Evolutionary conservation across 345 rosid genomes (phyloP), one percentile per base, ranked within the genome.

Genomic region (Geranium rotundifolium): DNA sequence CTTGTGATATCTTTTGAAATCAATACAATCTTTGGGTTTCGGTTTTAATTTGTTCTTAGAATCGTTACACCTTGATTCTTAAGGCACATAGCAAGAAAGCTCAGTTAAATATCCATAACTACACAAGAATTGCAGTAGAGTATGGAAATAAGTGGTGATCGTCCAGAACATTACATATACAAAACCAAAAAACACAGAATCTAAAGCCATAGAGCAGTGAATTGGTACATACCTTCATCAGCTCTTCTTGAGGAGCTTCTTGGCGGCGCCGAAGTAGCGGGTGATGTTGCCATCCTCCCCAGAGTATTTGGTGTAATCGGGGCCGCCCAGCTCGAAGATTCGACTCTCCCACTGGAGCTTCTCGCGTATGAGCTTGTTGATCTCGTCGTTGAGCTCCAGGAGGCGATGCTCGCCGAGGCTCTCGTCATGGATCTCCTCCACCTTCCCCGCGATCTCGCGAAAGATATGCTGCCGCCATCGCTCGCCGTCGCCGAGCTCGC

Each of bases 381-480:
- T 88, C 81, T 93, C 96, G 71, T 90, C 99, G 73, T 90, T 93
- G 7, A 93, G 82, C 75, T 90, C 95, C 1, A 90, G 84, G 57
- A 93, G 87, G 0, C 88, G 79, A 77, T 90, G 97, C 78, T 93
- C 96, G 13, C 92, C 97, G 3, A 90, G 84, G 39, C 97, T 96
- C 70, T 92, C 99, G 77, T 92, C 90, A 70, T 89, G 96, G 73
- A 90, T 90, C 79, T 92, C 99, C 31, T 85, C 76, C 1, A 92
- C 97, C 71, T 93, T 90, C 37, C 89, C 84, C 18, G 95, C 95
- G 19, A 93, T 88, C 72, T 93, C 99, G 1, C 91, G 77, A 81
- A 86, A 67, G 66, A 93, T 93, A 69, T 93, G 95, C 61, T 93
- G 97, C 8, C 95, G 85, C 97, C 97, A 93, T 69, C 75, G 84